Percentiles rank a stretch among this genome's conserved stretches.
Conservation (phyloP, 2,329 filamentous ascomycete genomes). For the Lecanosticta acicola region DNA sequence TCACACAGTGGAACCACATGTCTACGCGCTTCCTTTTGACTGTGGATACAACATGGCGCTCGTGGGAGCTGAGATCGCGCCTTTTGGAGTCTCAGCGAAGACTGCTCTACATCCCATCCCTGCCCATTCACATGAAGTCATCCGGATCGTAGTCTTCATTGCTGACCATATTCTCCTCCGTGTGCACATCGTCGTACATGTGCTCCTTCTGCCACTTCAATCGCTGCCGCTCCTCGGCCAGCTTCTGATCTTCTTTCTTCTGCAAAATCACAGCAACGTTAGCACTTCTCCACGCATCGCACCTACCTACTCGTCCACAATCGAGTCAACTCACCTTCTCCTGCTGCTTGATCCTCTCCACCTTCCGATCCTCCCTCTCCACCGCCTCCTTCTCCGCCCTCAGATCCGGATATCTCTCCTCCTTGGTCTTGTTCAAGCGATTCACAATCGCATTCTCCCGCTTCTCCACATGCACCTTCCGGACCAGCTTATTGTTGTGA, state of each 20-base stretch:
- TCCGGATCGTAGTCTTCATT: conserved; percentile 81
- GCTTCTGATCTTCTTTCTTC: conserved; percentile 69
- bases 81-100: no score
- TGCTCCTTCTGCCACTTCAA: conserved; percentile 96
- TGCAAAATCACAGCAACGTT: conserved; percentile 14
- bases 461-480: conserved; percentile 69
- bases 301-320: neutral
- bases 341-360: conserved; percentile 59
- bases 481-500: conserved; percentile 81
- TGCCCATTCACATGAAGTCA: conserved; percentile 73
- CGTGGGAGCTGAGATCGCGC: no score
- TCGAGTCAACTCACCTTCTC: conserved; percentile 50
- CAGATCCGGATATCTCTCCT: conserved; percentile 82
- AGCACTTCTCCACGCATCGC: neutral
- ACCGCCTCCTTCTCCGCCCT: conserved; percentile 74
- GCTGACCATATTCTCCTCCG: conserved; percentile 75
- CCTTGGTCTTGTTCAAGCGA: conserved; percentile 93
- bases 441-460: conserved; percentile 91
- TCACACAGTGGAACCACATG: no score
- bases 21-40: no score
- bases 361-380: conserved; percentile 63
- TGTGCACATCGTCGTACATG: conserved; percentile 89
- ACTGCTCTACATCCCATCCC: neutral
- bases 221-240: conserved; percentile 76
- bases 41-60: no score